Percentiles rank a stretch among this genome's conserved stretches.
Evolutionary conservation across 345 rosid genomes (phyloP).

Genomic region (Salix arbutifolia): DNA sequence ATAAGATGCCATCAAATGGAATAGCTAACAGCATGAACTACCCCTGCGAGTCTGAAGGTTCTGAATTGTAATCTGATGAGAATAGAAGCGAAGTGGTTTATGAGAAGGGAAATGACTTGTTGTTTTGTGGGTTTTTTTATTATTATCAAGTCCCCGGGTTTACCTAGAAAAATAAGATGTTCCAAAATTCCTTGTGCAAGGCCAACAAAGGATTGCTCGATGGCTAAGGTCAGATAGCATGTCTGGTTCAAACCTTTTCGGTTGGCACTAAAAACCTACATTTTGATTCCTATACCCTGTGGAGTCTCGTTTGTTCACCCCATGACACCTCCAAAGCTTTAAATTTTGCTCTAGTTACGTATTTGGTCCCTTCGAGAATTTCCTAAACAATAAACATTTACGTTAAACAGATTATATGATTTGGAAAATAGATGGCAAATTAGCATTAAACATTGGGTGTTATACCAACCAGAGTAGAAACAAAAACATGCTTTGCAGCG

Average conservation of each 20-base stretch:
- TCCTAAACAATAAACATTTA: background rate
- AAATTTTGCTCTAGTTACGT: too few species aligned
- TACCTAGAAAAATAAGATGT: background rate
- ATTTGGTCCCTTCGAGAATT: too few species aligned
- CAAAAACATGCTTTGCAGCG: slow-evolving; percentile 1
- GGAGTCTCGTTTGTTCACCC: too few species aligned
- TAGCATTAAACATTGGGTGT: background rate
- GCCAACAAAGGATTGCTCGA: background rate
- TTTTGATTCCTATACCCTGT: too few species aligned
- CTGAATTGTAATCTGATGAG: too few species aligned
- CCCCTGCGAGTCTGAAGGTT: background rate
- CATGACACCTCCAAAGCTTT: background rate
- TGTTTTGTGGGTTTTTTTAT: background rate
- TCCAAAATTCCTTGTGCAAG: background rate
- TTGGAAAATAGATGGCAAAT: background rate
- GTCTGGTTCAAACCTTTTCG: background rate
- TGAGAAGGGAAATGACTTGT: background rate
- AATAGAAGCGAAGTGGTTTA: background rate
- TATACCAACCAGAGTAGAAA: background rate
- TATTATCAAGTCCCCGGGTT: background rate
- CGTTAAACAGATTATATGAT: background rate
- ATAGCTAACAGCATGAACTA: background rate
- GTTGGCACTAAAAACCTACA: background rate
- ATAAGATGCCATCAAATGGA: background rate
- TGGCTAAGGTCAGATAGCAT: background rate